These are phyloP conservation scores for Podaxis pistillaris DNA, from an alignment of 768 basidiomycete genomes.

Conservation along the genomic window DNA sequence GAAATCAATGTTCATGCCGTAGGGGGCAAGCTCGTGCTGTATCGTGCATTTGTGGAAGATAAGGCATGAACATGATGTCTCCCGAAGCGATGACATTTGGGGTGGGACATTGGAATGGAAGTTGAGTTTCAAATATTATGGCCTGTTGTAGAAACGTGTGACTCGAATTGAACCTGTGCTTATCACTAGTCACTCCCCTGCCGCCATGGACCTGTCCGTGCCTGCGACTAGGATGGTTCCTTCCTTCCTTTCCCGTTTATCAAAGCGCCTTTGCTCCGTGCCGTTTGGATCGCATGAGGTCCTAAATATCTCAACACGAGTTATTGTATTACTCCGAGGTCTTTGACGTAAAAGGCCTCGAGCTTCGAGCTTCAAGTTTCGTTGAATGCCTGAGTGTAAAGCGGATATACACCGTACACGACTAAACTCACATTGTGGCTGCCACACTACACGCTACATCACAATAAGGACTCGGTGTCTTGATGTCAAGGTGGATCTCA, in stretches of 20 bases:
- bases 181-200: neutral
- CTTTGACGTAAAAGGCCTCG: neutral
- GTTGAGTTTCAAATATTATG: neutral
- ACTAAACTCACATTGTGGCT: neutral
- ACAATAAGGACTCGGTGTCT: neutral
- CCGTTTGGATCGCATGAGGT: neutral
- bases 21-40: constrained; percentile 45
- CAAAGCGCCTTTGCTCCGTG: neutral
- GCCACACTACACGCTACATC: neutral
- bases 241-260: neutral
- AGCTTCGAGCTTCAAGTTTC: neutral
- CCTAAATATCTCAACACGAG: neutral
- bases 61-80: neutral
- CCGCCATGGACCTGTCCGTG: neutral
- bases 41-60: constrained; percentile 66
- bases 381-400: neutral
- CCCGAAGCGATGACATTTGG: constrained; percentile 12
- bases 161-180: neutral
- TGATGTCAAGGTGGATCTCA: neutral
- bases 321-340: neutral
- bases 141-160: neutral
- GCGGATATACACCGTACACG: neutral
- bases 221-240: neutral
- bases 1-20: constrained; percentile 48
- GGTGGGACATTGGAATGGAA: neutral